Percentiles rank a stretch among this genome's conserved stretches.
These are phyloP conservation scores for Myxozyma sirexii DNA, from an alignment of 805 yeast genomes.

Conservation along the genomic window DNA sequence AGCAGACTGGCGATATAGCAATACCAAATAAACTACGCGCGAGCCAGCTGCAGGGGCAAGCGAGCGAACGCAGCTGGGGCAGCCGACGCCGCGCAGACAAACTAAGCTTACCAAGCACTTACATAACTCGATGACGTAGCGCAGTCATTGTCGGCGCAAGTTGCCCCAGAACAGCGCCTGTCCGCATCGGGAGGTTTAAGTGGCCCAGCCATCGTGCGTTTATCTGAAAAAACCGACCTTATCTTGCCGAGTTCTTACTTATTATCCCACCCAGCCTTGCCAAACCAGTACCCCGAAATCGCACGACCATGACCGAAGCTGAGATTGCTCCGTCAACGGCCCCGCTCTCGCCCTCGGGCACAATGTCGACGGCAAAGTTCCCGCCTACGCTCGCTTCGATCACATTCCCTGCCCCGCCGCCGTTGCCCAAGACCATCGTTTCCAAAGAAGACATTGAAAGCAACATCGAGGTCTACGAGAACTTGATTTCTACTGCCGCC, in stretches of 20 bases:
- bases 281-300: no score
- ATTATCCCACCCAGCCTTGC: no score
- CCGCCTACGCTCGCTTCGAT: conserved; percentile 36
- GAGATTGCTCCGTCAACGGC: neutral
- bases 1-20: no score
- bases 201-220: neutral
- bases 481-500: conserved; percentile 52
- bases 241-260: no score
- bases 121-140: no score
- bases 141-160: neutral
- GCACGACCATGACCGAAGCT: no score
- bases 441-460: conserved; percentile 52
- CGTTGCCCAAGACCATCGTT: conserved; percentile 50
- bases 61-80: no score
- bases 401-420: conserved; percentile 47
- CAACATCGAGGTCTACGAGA: conserved; percentile 53
- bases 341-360: conserved; percentile 27
- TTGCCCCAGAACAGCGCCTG: neutral
- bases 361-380: conserved; percentile 26
- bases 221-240: no score
- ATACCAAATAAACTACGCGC: neutral
- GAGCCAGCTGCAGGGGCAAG: no score
- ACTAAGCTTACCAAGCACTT: no score
- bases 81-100: no score
- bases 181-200: conserved; percentile 5